These are phyloP conservation scores for Hermanozyma aechmeae DNA, from an alignment of 805 yeast species.

Conservation along the genomic window DNA sequence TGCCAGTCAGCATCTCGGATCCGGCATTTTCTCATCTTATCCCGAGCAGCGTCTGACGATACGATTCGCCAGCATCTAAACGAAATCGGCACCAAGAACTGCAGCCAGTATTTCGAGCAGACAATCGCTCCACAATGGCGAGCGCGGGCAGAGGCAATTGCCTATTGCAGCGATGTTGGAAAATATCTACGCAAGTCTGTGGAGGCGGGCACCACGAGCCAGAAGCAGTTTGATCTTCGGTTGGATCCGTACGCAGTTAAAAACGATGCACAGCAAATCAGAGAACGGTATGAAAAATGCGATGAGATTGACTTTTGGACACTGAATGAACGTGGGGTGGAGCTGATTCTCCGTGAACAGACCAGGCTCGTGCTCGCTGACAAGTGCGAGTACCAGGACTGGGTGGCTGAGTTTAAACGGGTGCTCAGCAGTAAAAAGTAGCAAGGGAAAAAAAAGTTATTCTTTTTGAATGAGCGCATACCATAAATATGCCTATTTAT, in stretches of 20 bases:
- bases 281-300: conserved; percentile 15
- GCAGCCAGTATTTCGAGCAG: conserved; percentile 18
- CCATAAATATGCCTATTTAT: too few species aligned
- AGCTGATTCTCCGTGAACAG: conserved; percentile 23
- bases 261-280: conserved; percentile 12
- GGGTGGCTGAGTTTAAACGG: conserved; percentile 19
- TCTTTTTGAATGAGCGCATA: background rate
- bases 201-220: background rate
- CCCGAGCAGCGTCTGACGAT: conserved; percentile 33
- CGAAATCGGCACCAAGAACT: conserved; percentile 14
- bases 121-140: conserved; percentile 29
- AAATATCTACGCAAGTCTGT: conserved; percentile 11
- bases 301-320: conserved; percentile 28
- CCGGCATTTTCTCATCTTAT: conserved; percentile 28
- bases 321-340: conserved; percentile 24
- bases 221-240: conserved; percentile 17
- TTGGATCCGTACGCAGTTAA: conserved; percentile 30
- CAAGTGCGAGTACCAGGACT: conserved; percentile 27
- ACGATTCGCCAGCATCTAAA: conserved; percentile 28
- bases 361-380: conserved; percentile 23
- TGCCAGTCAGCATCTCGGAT: conserved; percentile 25
- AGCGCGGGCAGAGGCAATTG: conserved; percentile 18
- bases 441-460: background rate
- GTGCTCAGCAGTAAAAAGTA: background rate
- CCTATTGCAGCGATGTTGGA: conserved; percentile 22